A percentile compares a stretch with the other conserved stretches of the same genome.
phyloP scores from a whole-genome alignment of 306 rosid species.

The Quercus parvula region DNA sequence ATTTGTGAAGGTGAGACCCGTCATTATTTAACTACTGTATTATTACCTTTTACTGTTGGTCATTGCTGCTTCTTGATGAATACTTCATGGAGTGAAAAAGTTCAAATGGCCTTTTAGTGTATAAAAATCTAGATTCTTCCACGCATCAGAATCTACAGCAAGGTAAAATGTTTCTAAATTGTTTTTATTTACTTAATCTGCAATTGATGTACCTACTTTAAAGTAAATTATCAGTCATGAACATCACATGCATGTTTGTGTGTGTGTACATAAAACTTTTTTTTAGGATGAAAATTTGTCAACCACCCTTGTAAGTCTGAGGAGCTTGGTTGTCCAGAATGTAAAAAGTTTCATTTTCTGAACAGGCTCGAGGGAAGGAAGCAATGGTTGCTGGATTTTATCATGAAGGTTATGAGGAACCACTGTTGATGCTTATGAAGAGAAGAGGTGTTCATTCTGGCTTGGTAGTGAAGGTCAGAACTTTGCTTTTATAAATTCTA shows the following conservation, averaged over 20 bases:
- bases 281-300: not conserved
- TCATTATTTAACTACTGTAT: conserved; percentile 1
- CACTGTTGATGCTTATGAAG: conserved; percentile 93
- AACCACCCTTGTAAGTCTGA: not conserved
- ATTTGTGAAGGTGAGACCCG: conserved; percentile 65
- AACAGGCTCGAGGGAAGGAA: conserved; percentile 90
- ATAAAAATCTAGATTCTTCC: not conserved
- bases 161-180: not conserved
- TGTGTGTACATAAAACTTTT: not conserved
- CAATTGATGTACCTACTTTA: not conserved
- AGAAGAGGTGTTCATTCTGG: conserved; percentile 96
- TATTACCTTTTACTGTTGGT: not conserved
- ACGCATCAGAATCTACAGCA: not conserved
- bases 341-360: conserved; percentile 4
- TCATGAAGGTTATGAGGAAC: conserved; percentile 89
- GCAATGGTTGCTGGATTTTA: conserved; percentile 91
- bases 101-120: not conserved
- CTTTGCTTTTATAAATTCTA: conserved; percentile 15
- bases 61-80: conserved; percentile 4
- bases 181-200: not conserved
- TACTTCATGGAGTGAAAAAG: not conserved
- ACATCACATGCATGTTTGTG: not conserved
- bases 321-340: not conserved
- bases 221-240: not conserved
- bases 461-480: conserved; percentile 87